Base-by-base conservation (phyloP, 805 yeast species). In the Monosporozyma aquatica region DNA sequence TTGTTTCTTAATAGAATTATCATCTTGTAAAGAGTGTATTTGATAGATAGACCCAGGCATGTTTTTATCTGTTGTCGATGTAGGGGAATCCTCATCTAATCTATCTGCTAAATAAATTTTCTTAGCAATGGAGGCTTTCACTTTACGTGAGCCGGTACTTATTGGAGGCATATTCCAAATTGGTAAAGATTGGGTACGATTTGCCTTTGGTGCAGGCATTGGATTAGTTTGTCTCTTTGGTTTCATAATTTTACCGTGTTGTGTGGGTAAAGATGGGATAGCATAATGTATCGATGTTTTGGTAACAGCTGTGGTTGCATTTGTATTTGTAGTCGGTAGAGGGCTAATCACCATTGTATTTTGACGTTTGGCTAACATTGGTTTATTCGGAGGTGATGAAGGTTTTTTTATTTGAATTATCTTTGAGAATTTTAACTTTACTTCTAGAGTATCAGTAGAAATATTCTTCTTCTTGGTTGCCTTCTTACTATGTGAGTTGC, bases 131-230 rank as follows among this genome's bases (percentile, higher is more conserved):
- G 64, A 59, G 24, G 54, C 54, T 20, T 54, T 51, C 7, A 56
- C 49, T 13, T 37, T 37, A 18, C 24, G 24, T 27, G 49, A 38
- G 3, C 30, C 28, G 20, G 47, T 37, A 10, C 35, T 29, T 22
- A 41, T 28, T 21, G 50, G 53, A 33, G 52, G 53, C 15, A 48
- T 46, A 35, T 59, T 56, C 64, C 65, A 61, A 14, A 61, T 55
- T 4, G 74, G 74, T 32, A 69, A 50, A 1, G 74, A 69, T 48
- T 67, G 70, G 1, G 74, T 68, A 52, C 73, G 60, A 24, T 52
- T 61, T 5, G 74, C 74, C 49, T 64, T 68, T 42, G 71, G 73
- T n/a, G 72, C 72, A 3, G 72, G 71, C 28, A 56, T 62, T 33
- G 66, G 65, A 48, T 68, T 68, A n/a, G 66, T 67, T 41, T 54